Conservation (phyloP, 1,284 basidiomycete genomes). For the Porogramme epimiltina region DNA sequence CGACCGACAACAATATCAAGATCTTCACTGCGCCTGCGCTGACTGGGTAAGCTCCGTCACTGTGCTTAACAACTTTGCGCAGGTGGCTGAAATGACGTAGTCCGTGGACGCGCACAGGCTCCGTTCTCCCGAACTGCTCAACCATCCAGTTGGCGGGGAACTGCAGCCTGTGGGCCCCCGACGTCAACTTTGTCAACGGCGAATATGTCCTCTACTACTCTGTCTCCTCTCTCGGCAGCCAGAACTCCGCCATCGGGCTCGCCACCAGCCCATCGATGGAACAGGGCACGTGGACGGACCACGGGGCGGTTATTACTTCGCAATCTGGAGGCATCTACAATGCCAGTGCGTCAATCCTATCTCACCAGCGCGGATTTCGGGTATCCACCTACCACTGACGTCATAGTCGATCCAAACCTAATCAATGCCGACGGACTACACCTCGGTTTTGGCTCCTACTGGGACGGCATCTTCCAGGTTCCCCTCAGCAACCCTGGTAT, state of each 20-base stretch:
- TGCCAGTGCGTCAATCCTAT: constrained; percentile 22
- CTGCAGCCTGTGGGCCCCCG: constrained; percentile 19
- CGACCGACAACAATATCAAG: constrained; percentile 1
- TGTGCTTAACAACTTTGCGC: no score
- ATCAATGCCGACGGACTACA: constrained; percentile 4
- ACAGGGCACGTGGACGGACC: constrained; percentile 36
- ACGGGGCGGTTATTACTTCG: constrained; percentile 33
- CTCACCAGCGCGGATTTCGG: no score
- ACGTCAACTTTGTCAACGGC: constrained; percentile 16
- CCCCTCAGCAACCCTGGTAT: not conserved
- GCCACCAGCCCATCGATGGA: constrained; percentile 35
- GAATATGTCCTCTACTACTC: constrained; percentile 33
- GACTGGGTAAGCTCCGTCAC: not conserved
- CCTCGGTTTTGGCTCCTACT: constrained; percentile 12
- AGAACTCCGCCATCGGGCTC: constrained; percentile 35
- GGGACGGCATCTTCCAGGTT: constrained; percentile 11
- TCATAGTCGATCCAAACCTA: constrained; percentile 18
- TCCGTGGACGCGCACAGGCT: constrained; percentile 16
- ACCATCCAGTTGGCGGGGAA: constrained; percentile 6
- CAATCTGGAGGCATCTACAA: constrained; percentile 32
- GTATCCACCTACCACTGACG: not conserved
- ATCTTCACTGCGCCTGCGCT: constrained; percentile 5
- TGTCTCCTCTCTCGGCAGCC: constrained; percentile 32
- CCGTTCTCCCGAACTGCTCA: constrained; percentile 14
- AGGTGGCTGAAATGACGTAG: not conserved